Conservation (phyloP, 2,329 filamentous ascomycete species). For the Fusarium staphyleae region DNA sequence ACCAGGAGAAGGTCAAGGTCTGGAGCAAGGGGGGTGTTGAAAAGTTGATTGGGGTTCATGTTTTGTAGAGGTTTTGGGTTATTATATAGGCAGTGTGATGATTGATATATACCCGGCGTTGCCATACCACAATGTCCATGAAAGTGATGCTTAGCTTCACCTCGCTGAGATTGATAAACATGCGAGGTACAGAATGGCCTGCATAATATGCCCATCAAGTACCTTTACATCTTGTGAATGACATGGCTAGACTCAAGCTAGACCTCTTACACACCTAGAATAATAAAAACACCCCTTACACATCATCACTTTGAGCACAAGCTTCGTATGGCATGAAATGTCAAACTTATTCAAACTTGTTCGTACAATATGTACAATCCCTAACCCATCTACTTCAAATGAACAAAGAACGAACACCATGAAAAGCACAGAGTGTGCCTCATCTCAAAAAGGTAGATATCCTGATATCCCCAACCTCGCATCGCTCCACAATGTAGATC, state of each 20-base stretch:
- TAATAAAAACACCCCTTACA: no score
- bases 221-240: no score
- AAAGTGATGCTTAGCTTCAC: background rate
- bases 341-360: conserved; percentile 37
- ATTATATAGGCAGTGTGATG: conserved; percentile 13
- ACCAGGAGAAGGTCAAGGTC: conserved; percentile 66
- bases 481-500: conserved; percentile 24
- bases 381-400: conserved; percentile 26
- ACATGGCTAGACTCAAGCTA: no score
- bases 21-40: conserved; percentile 68
- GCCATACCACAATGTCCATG: conserved; percentile 4
- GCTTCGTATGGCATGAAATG: background rate
- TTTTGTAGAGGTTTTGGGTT: conserved; percentile 14
- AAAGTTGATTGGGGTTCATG: conserved; percentile 37
- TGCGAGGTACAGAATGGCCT: no score
- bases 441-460: conserved; percentile 19
- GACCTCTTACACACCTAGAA: no score
- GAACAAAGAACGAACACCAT: conserved; percentile 31
- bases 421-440: conserved; percentile 14
- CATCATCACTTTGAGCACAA: no score
- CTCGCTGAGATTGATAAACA: background rate
- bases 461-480: conserved; percentile 9
- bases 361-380: conserved; percentile 38
- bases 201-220: no score
- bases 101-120: conserved; percentile 33